A percentile compares a stretch with the other conserved stretches of the same genome.
Conservation (phyloP, 2,329 filamentous ascomycete genomes). For the Epichloe sibirici region DNA sequence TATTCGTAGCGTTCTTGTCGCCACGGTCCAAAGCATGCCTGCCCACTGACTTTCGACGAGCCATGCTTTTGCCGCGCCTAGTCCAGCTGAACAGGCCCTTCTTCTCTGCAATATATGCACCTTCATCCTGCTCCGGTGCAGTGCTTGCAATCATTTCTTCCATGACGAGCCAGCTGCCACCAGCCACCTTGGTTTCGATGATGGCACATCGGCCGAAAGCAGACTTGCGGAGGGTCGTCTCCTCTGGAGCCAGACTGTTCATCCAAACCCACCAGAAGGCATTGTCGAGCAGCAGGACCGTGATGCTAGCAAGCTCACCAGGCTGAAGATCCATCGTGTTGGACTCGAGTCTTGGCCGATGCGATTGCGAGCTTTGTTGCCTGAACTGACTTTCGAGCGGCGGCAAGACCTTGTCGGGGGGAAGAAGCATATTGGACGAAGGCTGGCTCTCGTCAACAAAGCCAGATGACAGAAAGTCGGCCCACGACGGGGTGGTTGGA, state of each 20-base stretch:
- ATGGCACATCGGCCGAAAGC: slow-evolving; percentile 90
- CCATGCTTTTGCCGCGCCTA: slow-evolving; percentile 48
- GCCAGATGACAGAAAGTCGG: slow-evolving; percentile 89
- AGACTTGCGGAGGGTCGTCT: slow-evolving; percentile 73
- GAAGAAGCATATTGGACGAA: slow-evolving; percentile 61
- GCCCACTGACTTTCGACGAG: slow-evolving; percentile 57
- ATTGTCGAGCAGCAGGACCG: slow-evolving; percentile 74
- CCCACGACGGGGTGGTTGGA: slow-evolving; percentile 95
- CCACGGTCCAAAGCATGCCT: slow-evolving; percentile 43
- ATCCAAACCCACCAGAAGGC: slow-evolving; percentile 99
- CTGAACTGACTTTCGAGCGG: slow-evolving; percentile 63
- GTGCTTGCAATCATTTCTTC: slow-evolving; percentile 95
- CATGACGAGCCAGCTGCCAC: slow-evolving; percentile 83
- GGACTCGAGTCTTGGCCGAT: slow-evolving; percentile 58
- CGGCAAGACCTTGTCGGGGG: slow-evolving; percentile 81
- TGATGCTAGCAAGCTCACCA: slow-evolving; percentile 89
- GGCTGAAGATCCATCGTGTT: slow-evolving; percentile 61
- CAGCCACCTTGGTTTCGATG: slow-evolving; percentile 72
- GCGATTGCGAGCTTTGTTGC: slow-evolving; percentile 78
- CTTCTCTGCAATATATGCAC: slow-evolving; percentile 89
- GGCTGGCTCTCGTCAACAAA: slow-evolving; percentile 69
- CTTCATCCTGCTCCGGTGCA: slow-evolving; percentile 68
- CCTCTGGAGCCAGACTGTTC: slow-evolving; percentile 84
- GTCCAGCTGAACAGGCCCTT: slow-evolving; percentile 89
- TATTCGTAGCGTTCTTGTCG: slow-evolving; percentile 30